These are phyloP conservation scores for Incumbomyces lentus DNA, from an alignment of 2,329 filamentous ascomycete genomes.

Conservation along the genomic window DNA sequence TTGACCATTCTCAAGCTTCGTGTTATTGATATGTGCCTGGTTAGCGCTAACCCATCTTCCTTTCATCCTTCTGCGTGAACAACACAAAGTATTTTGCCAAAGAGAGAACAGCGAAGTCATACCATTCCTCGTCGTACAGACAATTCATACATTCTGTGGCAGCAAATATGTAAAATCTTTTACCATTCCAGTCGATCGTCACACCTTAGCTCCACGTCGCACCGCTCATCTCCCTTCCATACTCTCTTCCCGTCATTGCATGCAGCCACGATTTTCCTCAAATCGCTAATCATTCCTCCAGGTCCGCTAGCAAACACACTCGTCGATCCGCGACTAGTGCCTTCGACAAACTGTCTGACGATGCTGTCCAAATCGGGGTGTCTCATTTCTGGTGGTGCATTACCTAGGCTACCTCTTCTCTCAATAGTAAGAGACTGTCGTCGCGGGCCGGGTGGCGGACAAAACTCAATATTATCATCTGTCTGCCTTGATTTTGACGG, in stretches of 20 bases:
- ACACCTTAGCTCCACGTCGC: conserved; percentile 47
- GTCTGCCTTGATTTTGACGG: neutral
- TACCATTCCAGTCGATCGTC: conserved; percentile 47
- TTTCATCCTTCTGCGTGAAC: too few relatives aligned
- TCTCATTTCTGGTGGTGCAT: conserved; percentile 24
- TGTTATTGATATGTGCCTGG: too few relatives aligned
- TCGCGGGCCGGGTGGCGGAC: conserved; percentile 12
- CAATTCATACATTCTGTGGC: neutral
- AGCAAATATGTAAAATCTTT: neutral
- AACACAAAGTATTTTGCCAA: too few relatives aligned
- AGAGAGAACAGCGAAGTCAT: too few relatives aligned
- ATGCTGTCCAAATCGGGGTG: conserved; percentile 40
- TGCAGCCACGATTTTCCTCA: conserved; percentile 44
- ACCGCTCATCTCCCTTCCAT: conserved; percentile 48
- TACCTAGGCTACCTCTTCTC: conserved; percentile 16
- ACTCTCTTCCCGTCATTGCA: conserved; percentile 45
- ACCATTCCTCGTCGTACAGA: too few relatives aligned
- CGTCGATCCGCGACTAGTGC: conserved; percentile 39
- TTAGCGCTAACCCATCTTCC: too few relatives aligned
- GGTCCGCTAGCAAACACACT: conserved; percentile 53
- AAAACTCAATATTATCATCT: conserved; percentile 11
- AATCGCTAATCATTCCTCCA: conserved; percentile 48
- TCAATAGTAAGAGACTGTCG: conserved; percentile 16
- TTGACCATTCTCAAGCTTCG: too few relatives aligned
- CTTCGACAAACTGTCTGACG: conserved; percentile 40